phyloP scores from a whole-genome alignment of 306 rosid genomes.

The Delonix regia region DNA sequence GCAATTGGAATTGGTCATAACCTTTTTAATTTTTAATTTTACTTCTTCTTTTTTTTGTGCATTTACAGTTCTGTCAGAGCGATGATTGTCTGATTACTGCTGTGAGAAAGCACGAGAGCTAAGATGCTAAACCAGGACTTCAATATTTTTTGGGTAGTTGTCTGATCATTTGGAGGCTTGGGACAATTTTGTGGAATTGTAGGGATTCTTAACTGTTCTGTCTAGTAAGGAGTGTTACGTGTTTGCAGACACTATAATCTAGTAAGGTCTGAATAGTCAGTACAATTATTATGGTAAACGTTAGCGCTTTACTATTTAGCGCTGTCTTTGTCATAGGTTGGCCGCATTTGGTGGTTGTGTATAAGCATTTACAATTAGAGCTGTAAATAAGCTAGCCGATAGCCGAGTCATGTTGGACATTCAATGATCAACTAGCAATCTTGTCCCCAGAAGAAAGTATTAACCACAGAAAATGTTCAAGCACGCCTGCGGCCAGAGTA shows the following conservation, averaged over 20 bases:
- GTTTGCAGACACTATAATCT: not conserved
- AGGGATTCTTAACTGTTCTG: not conserved
- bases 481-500: too few species aligned
- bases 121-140: not conserved
- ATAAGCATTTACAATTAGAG: not conserved
- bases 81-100: not conserved
- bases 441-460: too few species aligned
- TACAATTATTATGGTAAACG: not conserved
- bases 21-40: too few species aligned
- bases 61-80: not conserved
- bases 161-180: not conserved
- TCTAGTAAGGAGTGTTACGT: not conserved
- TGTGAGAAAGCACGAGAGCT: not conserved
- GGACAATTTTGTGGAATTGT: not conserved
- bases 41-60: too few species aligned
- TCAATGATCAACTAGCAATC: too few species aligned
- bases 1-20: constrained; percentile 34
- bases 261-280: not conserved
- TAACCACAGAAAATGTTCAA: too few species aligned
- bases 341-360: not conserved
- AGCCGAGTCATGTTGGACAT: not conserved
- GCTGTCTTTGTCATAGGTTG: not conserved
- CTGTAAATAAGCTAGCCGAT: not conserved
- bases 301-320: not conserved
- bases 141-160: not conserved